A percentile compares a stretch with the other conserved stretches of the same genome.
phyloP scores from a whole-genome alignment of 176 grass and related monocot genomes.

The Metroxylon sagu region DNA sequence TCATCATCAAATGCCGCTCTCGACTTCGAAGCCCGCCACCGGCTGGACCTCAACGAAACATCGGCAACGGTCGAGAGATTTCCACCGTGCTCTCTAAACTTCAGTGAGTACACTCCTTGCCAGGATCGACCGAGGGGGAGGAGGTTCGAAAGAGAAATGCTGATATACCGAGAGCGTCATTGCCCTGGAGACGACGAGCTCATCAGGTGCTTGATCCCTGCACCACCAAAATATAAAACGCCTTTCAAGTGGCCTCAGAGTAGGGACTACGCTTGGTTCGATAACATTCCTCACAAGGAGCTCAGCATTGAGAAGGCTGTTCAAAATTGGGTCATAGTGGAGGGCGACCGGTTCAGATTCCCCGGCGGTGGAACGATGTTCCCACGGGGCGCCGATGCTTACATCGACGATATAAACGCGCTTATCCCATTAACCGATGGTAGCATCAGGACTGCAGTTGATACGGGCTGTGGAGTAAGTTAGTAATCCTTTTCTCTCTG shows the following conservation, averaged over 20 bases:
- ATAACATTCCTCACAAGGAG: constrained; percentile 97
- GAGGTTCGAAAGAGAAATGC: constrained; percentile 53
- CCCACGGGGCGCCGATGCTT: constrained; percentile 62
- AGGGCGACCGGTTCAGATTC: constrained; percentile 74
- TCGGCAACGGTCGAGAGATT: constrained; percentile 17
- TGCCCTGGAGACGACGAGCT: constrained; percentile 68
- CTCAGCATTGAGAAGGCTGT: constrained; percentile 96
- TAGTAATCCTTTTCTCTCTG: neutral
- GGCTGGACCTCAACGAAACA: constrained; percentile 31
- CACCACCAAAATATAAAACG: constrained; percentile 60
- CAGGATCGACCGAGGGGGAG: constrained; percentile 65
- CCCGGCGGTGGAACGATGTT: constrained; percentile 92
- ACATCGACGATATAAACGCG: constrained; percentile 77
- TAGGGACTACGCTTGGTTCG: constrained; percentile 79
- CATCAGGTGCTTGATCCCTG: constrained; percentile 68
- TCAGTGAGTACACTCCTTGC: constrained; percentile 88
- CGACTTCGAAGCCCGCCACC: constrained; percentile 77
- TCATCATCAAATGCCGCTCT: constrained; percentile 25
- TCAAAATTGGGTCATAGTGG: constrained; percentile 94
- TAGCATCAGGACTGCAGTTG: constrained; percentile 72
- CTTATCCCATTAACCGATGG: constrained; percentile 69
- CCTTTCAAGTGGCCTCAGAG: constrained; percentile 80
- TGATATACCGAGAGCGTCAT: constrained; percentile 78
- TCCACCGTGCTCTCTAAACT: constrained; percentile 56
- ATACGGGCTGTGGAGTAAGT: constrained; percentile 84